phyloP scores from a whole-genome alignment of 2,329 filamentous ascomycete species.

The Alternaria dauci region DNA sequence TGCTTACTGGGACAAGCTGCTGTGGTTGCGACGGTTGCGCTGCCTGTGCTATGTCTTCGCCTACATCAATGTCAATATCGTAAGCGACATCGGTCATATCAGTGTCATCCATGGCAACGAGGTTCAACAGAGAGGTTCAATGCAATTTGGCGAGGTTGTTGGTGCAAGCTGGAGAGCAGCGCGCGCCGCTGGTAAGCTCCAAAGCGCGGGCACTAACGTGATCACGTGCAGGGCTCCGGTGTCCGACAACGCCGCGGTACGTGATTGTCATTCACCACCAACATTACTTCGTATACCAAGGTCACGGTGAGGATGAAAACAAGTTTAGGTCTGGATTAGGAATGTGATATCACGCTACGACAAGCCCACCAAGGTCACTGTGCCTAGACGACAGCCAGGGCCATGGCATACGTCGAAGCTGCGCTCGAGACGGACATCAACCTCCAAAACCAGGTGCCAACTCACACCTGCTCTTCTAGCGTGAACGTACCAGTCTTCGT shows the following conservation, averaged over 20 bases:
- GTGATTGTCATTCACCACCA: neutral
- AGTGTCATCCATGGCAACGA: constrained; percentile 40
- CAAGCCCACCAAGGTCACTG: constrained; percentile 1
- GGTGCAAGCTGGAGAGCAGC: constrained; percentile 12
- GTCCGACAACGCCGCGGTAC: neutral
- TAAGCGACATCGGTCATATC: constrained; percentile 48
- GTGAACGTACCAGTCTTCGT: constrained; percentile 73
- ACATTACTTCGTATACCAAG: neutral
- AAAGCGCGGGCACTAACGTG: constrained; percentile 20
- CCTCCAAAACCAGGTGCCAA: neutral
- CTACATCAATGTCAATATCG: constrained; percentile 50
- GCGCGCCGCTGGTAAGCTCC: constrained; percentile 17
- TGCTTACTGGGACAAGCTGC: constrained; percentile 28
- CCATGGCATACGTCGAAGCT: constrained; percentile 5
- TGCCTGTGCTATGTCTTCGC: constrained; percentile 28
- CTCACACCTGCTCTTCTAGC: constrained; percentile 53
- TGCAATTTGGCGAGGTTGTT: constrained; percentile 25
- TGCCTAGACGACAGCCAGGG: constrained; percentile 2
- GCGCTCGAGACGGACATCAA: neutral
- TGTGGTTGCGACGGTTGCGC: constrained; percentile 30
- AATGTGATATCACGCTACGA: neutral
- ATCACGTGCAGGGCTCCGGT: constrained; percentile 19
- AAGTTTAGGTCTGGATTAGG: neutral
- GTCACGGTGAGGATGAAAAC: neutral
- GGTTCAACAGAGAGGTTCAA: constrained; percentile 8